Percentiles rank a stretch among this genome's conserved stretches.
Evolutionary conservation across 495 filamentous ascomycete genomes (phyloP).

Genomic region (Venustampulla echinocandica): DNA sequence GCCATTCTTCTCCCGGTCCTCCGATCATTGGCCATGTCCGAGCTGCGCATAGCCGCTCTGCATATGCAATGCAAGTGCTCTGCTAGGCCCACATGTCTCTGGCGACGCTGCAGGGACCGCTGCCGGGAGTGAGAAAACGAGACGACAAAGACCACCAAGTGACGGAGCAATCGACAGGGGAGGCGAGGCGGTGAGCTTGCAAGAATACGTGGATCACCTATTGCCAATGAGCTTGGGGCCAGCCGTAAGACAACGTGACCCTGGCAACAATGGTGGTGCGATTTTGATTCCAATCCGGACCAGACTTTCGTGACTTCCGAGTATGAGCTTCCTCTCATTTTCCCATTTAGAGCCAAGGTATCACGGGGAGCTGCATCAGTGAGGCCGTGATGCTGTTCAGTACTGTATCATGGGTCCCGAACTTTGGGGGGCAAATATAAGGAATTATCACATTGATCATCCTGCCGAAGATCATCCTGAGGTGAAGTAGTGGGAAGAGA

Average conservation of each 20-base stretch:
- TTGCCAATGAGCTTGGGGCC: constrained; percentile 19
- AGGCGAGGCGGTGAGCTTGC: constrained; percentile 23
- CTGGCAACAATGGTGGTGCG: too few species aligned
- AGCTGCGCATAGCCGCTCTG: constrained; percentile 21
- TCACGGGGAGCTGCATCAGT: constrained; percentile 20
- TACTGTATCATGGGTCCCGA: not conserved
- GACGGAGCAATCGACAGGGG: constrained; percentile 1
- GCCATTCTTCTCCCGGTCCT: constrained; percentile 6
- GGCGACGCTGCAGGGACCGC: constrained; percentile 25
- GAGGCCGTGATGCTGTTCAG: constrained; percentile 4
- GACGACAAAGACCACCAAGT: not conserved
- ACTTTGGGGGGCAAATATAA: not conserved
- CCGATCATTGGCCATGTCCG: constrained; percentile 20
- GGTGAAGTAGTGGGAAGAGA: too few species aligned
- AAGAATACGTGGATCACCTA: constrained; percentile 23
- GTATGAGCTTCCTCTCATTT: constrained; percentile 1
- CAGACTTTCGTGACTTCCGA: not conserved
- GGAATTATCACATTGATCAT: not conserved
- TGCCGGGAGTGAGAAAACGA: constrained; percentile 19
- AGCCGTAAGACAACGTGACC: constrained; percentile 15
- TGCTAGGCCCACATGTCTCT: constrained; percentile 14
- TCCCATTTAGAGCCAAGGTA: constrained; percentile 8
- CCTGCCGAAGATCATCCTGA: not conserved
- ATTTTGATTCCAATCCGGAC: not conserved
- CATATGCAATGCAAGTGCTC: constrained; percentile 24